Base-by-base conservation (phyloP, 2,329 filamentous ascomycete genomes). In the Verticillium albo-atrum region DNA sequence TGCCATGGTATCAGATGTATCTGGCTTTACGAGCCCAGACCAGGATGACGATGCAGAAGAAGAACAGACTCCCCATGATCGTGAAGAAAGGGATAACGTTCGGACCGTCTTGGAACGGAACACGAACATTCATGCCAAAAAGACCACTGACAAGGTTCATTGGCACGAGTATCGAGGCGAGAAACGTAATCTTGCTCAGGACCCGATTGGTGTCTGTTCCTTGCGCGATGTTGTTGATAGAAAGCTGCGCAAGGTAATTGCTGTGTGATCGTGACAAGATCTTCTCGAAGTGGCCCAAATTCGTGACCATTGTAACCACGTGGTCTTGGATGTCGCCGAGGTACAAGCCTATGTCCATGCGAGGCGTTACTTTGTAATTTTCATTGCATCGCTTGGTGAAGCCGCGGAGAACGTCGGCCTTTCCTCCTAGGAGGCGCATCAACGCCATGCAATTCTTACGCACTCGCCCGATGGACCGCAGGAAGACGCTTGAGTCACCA, bases 321-420 rank as follows among this genome's bases (percentile, higher is more conserved):
- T 99, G 95, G 76, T 99, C 95, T 75, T 99, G 95, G 64, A 99
- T 97, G 76, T 99, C 95, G 69, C 92, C 92, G 35, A 99, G 84
- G 71, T 99, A 99, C 68, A 99, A 85, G 25, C 93, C 95, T 65
- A 99, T 97, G 71, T 99, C 95, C 78, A 95, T 95, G 54, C 93
- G 90, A 6, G 95, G 95, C 1, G 95, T 97, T 57, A 98, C 90
- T 65, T 91, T 90, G 79, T 96, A 98, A 64, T 96, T 92, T 71
- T 97, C 94, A 72, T 98, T 99, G 84, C 95, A 99, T 56, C 96
- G 91, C 80, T 99, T 99, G 57, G 95, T 96, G 71, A 99, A 99
- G 30, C 94, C 93, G 67, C 91, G 92, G 68, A 99, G 92, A 60
- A 99, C 95, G 72, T 99, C 95, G n/a, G 95, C 95, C 75, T 99